Evolutionary conservation across 441 rosid species (phyloP).

Genomic region (Isatis lusitanica): DNA sequence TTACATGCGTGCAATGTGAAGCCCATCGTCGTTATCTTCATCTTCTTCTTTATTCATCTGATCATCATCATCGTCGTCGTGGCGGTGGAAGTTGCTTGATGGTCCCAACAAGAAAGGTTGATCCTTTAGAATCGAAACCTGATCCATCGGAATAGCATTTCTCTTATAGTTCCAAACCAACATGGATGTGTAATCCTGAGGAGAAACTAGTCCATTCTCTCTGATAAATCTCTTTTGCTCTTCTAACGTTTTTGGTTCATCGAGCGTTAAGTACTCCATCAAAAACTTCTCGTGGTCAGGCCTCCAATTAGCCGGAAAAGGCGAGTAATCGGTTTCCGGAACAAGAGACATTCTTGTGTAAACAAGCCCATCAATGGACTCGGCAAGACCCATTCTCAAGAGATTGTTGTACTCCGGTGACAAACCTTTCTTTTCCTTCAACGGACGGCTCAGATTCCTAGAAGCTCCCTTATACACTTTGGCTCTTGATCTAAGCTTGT

Average conservation of each 20-base stretch:
- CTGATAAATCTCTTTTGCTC: constrained; percentile 64
- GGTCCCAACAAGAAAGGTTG: constrained; percentile 44
- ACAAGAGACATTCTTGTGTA: constrained; percentile 93
- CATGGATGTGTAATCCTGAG: constrained; percentile 88
- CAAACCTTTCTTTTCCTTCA: constrained; percentile 89
- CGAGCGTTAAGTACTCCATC: constrained; percentile 73
- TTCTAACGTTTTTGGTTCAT: constrained; percentile 73
- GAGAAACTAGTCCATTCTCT: constrained; percentile 84
- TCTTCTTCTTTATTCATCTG: constrained; percentile 51
- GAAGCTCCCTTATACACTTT: constrained; percentile 79
- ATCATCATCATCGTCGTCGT: constrained; percentile 28
- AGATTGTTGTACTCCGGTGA: constrained; percentile 87
- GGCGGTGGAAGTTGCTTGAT: constrained; percentile 35
- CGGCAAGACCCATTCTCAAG: constrained; percentile 87
- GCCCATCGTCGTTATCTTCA: constrained; percentile 52
- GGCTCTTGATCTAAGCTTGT: constrained; percentile 89
- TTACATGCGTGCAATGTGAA: constrained; percentile 60
- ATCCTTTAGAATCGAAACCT: constrained; percentile 54
- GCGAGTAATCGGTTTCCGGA: constrained; percentile 89
- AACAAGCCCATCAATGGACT: constrained; percentile 89
- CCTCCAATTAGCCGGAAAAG: constrained; percentile 85
- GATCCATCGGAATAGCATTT: constrained; percentile 72
- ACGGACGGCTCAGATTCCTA: constrained; percentile 74
- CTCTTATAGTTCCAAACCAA: constrained; percentile 97
- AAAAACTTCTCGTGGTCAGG: constrained; percentile 86